Percentiles rank a stretch among this genome's conserved stretches.
phyloP scores from a whole-genome alignment of 768 basidiomycete species.

The Gloeophyllum trabeum region DNA sequence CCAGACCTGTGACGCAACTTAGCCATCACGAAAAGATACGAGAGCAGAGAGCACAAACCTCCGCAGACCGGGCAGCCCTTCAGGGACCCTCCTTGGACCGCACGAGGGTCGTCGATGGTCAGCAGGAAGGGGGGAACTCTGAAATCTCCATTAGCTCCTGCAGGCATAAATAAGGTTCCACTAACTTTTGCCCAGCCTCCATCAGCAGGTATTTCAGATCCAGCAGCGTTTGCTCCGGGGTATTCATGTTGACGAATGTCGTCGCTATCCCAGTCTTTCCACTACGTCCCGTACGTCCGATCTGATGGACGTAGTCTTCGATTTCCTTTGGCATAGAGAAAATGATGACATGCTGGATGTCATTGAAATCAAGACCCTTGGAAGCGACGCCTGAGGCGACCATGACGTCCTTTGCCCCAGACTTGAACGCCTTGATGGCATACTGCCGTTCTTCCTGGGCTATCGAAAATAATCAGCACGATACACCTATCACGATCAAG shows the following conservation, averaged over 20 bases:
- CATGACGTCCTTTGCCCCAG: conserved; percentile 98
- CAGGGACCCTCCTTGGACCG: conserved; percentile 61
- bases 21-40: not conserved
- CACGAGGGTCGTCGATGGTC: conserved; percentile 85
- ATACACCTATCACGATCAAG: not conserved
- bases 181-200: conserved; percentile 95
- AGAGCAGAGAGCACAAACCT: conserved; percentile 31
- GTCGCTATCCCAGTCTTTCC: conserved; percentile 99
- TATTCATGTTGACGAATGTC: conserved; percentile 98
- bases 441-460: conserved; percentile 99
- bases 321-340: conserved; percentile 99
- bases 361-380: conserved; percentile 97
- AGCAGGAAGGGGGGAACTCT: conserved; percentile 92
- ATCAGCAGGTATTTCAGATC: conserved; percentile 95
- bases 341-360: conserved; percentile 98
- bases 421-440: conserved; percentile 96
- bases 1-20: conserved; percentile 48
- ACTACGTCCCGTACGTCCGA: conserved; percentile 93
- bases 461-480: conserved; percentile 17
- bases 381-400: conserved; percentile 97
- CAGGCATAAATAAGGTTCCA: conserved; percentile 7
- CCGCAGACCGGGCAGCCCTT: conserved; percentile 96
- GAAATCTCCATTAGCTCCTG: conserved; percentile 8
- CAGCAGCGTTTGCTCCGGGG: conserved; percentile 88
- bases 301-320: conserved; percentile 99